Conservation (phyloP, 1,284 basidiomycete genomes). For the Cutaneotrichosporon cavernicola region DNA sequence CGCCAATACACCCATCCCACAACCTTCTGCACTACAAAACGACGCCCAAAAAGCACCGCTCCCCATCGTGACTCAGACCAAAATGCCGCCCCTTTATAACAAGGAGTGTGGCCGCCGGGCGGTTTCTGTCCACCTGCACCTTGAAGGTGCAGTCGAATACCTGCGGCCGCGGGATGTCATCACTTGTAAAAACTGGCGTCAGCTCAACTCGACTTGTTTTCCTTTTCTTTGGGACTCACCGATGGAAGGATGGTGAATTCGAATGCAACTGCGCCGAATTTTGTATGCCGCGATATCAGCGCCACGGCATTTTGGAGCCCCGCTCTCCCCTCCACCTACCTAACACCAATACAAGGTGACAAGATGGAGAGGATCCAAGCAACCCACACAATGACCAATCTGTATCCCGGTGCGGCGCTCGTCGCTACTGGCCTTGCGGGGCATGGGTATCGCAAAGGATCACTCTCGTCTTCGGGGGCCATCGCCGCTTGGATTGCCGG, state of each 20-base stretch:
- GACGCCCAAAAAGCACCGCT: background rate
- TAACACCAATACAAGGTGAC: too few relatives aligned
- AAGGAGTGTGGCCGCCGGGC: slow-evolving; percentile 46
- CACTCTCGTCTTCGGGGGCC: slow-evolving; percentile 56
- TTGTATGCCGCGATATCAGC: background rate
- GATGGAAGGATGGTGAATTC: slow-evolving; percentile 34
- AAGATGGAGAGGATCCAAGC: background rate
- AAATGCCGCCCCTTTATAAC: slow-evolving; percentile 44
- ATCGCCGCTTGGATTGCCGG: slow-evolving; percentile 73
- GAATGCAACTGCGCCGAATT: background rate
- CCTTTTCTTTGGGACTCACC: slow-evolving; percentile 13
- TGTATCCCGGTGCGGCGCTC: slow-evolving; percentile 51
- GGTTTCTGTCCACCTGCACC: slow-evolving; percentile 38
- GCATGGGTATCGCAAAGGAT: slow-evolving; percentile 59
- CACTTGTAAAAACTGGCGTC: slow-evolving; percentile 31
- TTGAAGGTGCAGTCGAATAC: slow-evolving; percentile 31
- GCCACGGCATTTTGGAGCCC: slow-evolving; percentile 4
- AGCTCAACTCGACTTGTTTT: slow-evolving; percentile 15
- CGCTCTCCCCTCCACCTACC: background rate
- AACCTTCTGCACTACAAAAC: slow-evolving; percentile 4
- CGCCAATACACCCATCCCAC: background rate
- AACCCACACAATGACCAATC: background rate
- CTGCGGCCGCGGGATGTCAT: slow-evolving; percentile 44
- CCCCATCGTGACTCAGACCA: slow-evolving; percentile 40
- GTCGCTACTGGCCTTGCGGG: slow-evolving; percentile 56